Evolutionary conservation across 306 rosid species (phyloP), one percentile per base, ranked within the genome.

Genomic region (Cercis canadensis): DNA sequence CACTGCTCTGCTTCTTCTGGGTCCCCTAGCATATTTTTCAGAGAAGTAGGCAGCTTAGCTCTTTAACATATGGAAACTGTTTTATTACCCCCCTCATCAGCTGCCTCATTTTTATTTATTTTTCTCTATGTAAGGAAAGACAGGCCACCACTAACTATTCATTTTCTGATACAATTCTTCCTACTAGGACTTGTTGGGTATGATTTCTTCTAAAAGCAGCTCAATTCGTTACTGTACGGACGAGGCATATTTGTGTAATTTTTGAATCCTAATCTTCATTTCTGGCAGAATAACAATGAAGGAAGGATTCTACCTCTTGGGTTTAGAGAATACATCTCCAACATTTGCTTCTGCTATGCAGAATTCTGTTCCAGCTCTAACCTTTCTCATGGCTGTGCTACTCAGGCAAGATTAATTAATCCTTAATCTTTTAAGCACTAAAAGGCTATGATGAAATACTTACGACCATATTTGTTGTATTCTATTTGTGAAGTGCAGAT

Each of bases 111-210:
- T 55, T 45, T 36, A 32, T 66, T 8, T 70, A 2, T 50, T 46
- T 55, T 19, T 15, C 7, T 65, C 40, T 62, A 13, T 67, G 57
- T 11, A 16, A 88, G 93, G 85, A 83, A 83, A 73, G 90, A 85
- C 56, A 81, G 93, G 72, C 93, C 93, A 39, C 15, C 75, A 45
- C 17, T 88, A 32, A 81, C 84, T 21, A 11, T 19, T 54, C 66
- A 45, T 9, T 61, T 70, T 72, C 46, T 83, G 68, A 15, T 77
- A 3, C 88, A 80, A 5, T 85, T 85, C 72, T 88, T 81, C 82
- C 69, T 88, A 6, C 93, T 85, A 57, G 93, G 88, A 79, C 85
- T 88, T 50, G 80, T 88, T 56, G 90, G 93, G 93, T 88, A 83
- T 31, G 51, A 65, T 52, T 32, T 63, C 41, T 62, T 54, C 31